These are phyloP conservation scores for Polychytrium aggregatum DNA, from an alignment of 192 early-diverging fungal species.

Conservation along the genomic window DNA sequence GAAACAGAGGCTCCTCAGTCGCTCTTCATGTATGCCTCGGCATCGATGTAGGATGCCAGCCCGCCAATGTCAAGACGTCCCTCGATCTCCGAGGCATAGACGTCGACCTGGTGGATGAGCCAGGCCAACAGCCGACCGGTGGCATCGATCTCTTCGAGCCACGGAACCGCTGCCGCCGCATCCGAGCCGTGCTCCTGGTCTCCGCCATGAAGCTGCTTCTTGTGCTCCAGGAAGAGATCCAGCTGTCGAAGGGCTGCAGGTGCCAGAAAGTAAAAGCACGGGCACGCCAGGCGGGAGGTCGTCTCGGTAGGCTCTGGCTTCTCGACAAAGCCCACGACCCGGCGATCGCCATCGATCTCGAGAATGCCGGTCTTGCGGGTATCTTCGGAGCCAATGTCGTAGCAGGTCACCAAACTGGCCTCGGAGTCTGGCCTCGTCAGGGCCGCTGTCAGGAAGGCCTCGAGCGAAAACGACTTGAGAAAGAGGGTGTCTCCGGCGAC, in stretches of 20 bases:
- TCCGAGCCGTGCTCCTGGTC: no score
- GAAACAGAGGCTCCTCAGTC: neutral
- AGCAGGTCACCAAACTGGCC: slow-evolving; percentile 31
- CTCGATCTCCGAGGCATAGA: slow-evolving; percentile 24
- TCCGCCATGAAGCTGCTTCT: slow-evolving; percentile 6
- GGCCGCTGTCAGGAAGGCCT: slow-evolving; percentile 13
- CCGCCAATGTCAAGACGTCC: slow-evolving; percentile 59
- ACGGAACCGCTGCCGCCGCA: no score
- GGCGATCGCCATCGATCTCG: slow-evolving; percentile 12
- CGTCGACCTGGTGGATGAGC: slow-evolving; percentile 20
- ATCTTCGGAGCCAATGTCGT: slow-evolving; percentile 37
- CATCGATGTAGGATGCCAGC: slow-evolving; percentile 38
- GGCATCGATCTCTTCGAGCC: slow-evolving; percentile 41
- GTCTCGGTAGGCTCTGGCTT: slow-evolving; percentile 39
- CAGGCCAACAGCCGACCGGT: slow-evolving; percentile 40
- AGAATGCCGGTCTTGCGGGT: slow-evolving; percentile 44
- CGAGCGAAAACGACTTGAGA: slow-evolving; percentile 36
- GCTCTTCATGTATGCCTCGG: slow-evolving; percentile 20
- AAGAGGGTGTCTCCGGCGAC: slow-evolving; percentile 53
- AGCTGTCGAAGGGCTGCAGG: slow-evolving; percentile 14
- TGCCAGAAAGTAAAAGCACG: slow-evolving; percentile 48
- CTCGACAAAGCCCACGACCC: slow-evolving; percentile 37
- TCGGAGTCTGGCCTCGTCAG: neutral
- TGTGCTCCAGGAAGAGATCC: slow-evolving; percentile 30
- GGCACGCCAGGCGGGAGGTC: slow-evolving; percentile 35